Evolutionary conservation across 768 basidiomycete species (phyloP), one percentile per base, ranked within the genome.

Genomic region (Lepiota brunneoincarnata): DNA sequence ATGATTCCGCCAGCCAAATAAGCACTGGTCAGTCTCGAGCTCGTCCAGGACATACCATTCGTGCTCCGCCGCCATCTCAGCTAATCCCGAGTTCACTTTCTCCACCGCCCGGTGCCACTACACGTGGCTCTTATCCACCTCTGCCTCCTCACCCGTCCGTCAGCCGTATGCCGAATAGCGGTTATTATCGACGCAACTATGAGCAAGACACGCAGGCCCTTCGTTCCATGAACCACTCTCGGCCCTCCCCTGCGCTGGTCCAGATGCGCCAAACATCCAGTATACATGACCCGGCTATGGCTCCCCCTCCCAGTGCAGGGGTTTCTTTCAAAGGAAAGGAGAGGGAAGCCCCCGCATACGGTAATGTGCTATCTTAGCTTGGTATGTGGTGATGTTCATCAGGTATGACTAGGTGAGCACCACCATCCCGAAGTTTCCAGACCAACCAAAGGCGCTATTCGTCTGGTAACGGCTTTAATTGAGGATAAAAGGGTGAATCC

Each of bases 381-480:
- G 4, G 14, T 17, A 28, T n/a, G 12, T 24, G 44, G 28, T 38
- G 24, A 39, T 47, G 28, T 28, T 46, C 42, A 45, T 37, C 44
- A 46, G 24, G 41, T 15, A 15, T 20, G 24, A 15, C 41, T 47
- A 54, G 53, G 53, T 24, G 45, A 42, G 34, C 53, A 40, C 18
- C 24, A 20, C 21, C 31, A 47, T n/a, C 15, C 43, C 20, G 52
- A 54, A 55, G 52, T 38, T 37, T 23, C 46, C 24, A 51, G 58
- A 55, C 56, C 54, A 45, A 58, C 45, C 52, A 60, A 55, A 53
- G 45, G 54, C 48, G 65, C 66, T 34, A 49, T 75, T 52, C 75
- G 83, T 39, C 79, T 87, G 69, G 69, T 90, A 7, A 90, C 87
- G 10, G 59, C 90, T 37, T 73, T 89, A 6, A 88, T 89, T 11